These are phyloP conservation scores for Lactarius hengduanensis DNA, from an alignment of 768 basidiomycete genomes.

Conservation along the genomic window DNA sequence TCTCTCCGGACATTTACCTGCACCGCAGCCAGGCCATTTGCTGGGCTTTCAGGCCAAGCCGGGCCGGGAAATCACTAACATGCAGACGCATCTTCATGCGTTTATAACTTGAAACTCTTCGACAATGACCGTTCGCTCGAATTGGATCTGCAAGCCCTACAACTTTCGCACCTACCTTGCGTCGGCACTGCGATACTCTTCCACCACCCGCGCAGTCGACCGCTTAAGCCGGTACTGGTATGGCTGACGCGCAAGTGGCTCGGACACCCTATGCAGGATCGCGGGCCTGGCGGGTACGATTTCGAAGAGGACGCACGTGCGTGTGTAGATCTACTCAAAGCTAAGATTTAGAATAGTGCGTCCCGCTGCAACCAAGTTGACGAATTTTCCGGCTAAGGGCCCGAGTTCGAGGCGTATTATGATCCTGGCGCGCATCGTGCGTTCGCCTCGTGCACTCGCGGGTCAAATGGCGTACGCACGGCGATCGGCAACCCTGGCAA, in stretches of 20 bases:
- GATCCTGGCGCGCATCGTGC: no score
- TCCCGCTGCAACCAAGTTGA: background rate
- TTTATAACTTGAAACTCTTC: conserved; percentile 62
- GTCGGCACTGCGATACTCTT: conserved; percentile 90
- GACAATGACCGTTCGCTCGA: conserved; percentile 94
- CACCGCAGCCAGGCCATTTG: no score
- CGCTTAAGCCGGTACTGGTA: conserved; percentile 90
- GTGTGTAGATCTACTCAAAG: conserved; percentile 77
- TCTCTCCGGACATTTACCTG: background rate
- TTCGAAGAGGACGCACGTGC: conserved; percentile 95
- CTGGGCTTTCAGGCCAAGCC: no score
- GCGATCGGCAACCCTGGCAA: no score
- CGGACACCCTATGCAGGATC: conserved; percentile 89
- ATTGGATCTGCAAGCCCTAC: conserved; percentile 86
- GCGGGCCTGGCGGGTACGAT: conserved; percentile 85
- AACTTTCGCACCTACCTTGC: conserved; percentile 79
- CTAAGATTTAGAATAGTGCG: conserved; percentile 56
- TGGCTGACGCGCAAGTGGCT: conserved; percentile 93
- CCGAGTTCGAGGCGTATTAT: no score
- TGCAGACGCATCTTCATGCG: conserved; percentile 64
- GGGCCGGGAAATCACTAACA: no score
- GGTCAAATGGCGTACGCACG: no score
- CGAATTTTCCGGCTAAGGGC: background rate
- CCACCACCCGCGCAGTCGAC: conserved; percentile 90
- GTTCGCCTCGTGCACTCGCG: no score